Evolutionary conservation across 768 basidiomycete genomes (phyloP).

Genomic region (Tulasnella sp.): DNA sequence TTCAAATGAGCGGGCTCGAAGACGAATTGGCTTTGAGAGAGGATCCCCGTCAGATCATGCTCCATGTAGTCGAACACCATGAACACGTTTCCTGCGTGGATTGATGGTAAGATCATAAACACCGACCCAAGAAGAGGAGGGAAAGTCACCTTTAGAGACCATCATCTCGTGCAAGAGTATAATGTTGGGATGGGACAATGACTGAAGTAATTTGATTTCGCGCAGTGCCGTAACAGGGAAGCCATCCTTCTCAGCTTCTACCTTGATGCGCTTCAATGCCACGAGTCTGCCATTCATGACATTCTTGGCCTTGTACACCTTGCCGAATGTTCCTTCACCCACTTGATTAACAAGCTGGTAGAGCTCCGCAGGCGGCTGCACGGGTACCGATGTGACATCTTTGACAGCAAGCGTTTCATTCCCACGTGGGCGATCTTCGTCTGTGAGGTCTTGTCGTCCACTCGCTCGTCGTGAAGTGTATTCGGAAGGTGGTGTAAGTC

Average conservation of each 20-base stretch:
- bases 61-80: constrained; percentile 99
- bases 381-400: neutral
- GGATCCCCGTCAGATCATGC: constrained; percentile 89
- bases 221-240: constrained; percentile 99
- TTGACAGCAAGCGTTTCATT: neutral
- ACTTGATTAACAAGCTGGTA: constrained; percentile 89
- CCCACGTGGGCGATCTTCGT: neutral
- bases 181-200: constrained; percentile 79
- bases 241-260: constrained; percentile 95
- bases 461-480: neutral
- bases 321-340: constrained; percentile 97
- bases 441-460: neutral
- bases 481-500: neutral
- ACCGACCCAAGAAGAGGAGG: neutral
- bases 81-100: constrained; percentile 71
- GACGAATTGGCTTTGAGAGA: constrained; percentile 78
- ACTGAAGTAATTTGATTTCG: constrained; percentile 95
- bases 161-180: constrained; percentile 94
- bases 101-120: neutral
- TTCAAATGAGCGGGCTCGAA: constrained; percentile 87
- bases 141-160: constrained; percentile 76
- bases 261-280: constrained; percentile 90
- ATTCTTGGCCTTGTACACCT: constrained; percentile 93
- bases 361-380: constrained; percentile 34
- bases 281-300: constrained; percentile 63